Evolutionary conservation across 140 eudicot species (phyloP), one percentile per base, ranked within the genome.

Genomic region (Stevia rebaudiana): DNA sequence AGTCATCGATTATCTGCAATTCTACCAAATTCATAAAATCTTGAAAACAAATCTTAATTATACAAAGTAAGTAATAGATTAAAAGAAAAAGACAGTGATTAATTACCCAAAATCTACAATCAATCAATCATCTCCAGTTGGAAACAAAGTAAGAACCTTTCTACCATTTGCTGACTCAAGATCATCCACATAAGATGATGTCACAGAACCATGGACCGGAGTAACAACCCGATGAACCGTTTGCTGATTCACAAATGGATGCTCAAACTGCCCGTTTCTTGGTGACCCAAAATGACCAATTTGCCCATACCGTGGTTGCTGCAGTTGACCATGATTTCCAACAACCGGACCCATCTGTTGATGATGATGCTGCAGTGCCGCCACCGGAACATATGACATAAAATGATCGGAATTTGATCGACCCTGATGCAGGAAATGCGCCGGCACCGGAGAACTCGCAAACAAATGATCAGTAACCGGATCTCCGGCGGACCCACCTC

Each of bases 391-490:
- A 70, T 76, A 85, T 0, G 95, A 87, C 76, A 86, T 11, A 58
- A 65, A 90, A 49, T 90, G 94, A 0, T 90, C 95, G 3, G 94
- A 72, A 51, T 62, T 78, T 0, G 79, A 16, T 10, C 95, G 79
- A 4, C 80, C 80, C 60, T 37, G 87, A 12, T 83, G 86, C 51
- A 92, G 64, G 35, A 88, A 92, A 79, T 92, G 98, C 0, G 98
- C 82, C 30, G 98, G 98, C 12, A 92, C 96, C 0, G 98, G 98
- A 0, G 95, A 77, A 70, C 98, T 92, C 2, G 96, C 98, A 25
- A 92, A 92, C 65, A 92, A 67, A 30, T 65, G 86, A 46, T 92
- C 98, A 4, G 89, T 82, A 28, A 91, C 96, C 0, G 97, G 55
- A 40, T 88, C 95, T 4, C 81, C 84, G 8, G 60, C 77, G 48